These are phyloP conservation scores for Fusarium devonianum DNA, from an alignment of 2,329 filamentous ascomycete genomes.

Conservation along the genomic window DNA sequence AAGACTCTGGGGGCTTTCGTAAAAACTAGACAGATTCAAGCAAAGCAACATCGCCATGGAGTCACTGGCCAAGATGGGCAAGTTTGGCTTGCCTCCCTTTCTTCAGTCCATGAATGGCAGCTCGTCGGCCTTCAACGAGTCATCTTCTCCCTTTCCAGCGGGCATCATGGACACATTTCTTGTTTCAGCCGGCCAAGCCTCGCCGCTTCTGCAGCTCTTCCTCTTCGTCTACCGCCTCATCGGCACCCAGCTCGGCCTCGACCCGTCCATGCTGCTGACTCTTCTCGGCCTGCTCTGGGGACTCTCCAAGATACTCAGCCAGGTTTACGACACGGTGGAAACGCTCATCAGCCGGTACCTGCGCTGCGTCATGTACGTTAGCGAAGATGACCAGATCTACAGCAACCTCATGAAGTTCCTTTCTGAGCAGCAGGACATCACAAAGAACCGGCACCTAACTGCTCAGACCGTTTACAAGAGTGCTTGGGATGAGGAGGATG, in stretches of 20 bases:
- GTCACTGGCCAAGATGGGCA: constrained; percentile 40
- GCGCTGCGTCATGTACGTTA: constrained; percentile 61
- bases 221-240: constrained; percentile 56
- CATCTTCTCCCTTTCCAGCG: constrained; percentile 34
- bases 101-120: constrained; percentile 35
- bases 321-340: constrained; percentile 47
- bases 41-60: constrained; percentile 38
- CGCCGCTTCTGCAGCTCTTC: constrained; percentile 52
- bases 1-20: neutral
- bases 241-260: constrained; percentile 55
- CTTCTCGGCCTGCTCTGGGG: constrained; percentile 58
- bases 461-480: constrained; percentile 63
- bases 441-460: constrained; percentile 59
- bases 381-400: constrained; percentile 65
- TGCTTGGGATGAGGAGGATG: constrained; percentile 64
- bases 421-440: constrained; percentile 58
- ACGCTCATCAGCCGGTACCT: constrained; percentile 54
- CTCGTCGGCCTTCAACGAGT: constrained; percentile 29
- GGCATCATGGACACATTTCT: constrained; percentile 55
- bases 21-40: constrained; percentile 1
- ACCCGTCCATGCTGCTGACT: constrained; percentile 57
- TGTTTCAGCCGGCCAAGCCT: constrained; percentile 53
- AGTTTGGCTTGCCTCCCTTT: constrained; percentile 43
- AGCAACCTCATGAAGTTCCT: constrained; percentile 66
- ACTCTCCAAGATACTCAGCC: constrained; percentile 46